phyloP scores from a whole-genome alignment of 148 eudicot genomes.

The Limonium bicolor region DNA sequence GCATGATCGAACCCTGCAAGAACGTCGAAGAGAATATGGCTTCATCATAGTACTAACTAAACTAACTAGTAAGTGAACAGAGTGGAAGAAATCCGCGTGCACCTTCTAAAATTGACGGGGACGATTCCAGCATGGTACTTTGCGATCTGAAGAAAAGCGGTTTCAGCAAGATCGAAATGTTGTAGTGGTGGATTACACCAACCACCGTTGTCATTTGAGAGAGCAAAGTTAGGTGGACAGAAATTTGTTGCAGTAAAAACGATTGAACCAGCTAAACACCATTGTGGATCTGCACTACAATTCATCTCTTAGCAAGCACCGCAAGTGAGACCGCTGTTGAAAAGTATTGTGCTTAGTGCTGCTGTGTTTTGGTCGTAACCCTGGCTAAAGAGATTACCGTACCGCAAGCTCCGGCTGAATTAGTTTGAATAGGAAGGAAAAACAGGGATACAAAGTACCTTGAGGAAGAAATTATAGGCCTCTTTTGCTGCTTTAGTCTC shows the following conservation, averaged over 20 bases:
- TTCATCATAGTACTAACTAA: too few species aligned
- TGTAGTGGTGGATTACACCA: slow-evolving; percentile 92
- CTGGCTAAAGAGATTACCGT: slow-evolving; percentile 39
- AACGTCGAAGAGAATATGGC: too few species aligned
- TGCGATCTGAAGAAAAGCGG: slow-evolving; percentile 67
- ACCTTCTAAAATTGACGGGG: slow-evolving; percentile 62
- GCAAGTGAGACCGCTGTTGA: slow-evolving; percentile 60
- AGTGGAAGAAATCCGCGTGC: too few species aligned
- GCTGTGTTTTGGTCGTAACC: slow-evolving; percentile 41
- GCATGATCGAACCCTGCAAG: too few species aligned
- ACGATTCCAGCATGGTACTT: slow-evolving; percentile 77
- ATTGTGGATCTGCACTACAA: slow-evolving; percentile 42
- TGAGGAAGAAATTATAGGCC: too few species aligned
- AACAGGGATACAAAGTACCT: too few species aligned
- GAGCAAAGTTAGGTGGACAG: slow-evolving; percentile 65
- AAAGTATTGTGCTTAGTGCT: slow-evolving; percentile 70
- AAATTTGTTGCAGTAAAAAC: slow-evolving; percentile 65
- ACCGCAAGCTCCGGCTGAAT: slow-evolving; percentile 42
- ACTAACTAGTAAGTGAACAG: too few species aligned
- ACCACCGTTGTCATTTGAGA: slow-evolving; percentile 68
- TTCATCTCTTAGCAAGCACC: slow-evolving; percentile 61
- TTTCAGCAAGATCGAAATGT: slow-evolving; percentile 75
- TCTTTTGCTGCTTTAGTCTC: too few species aligned
- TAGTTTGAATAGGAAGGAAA: too few species aligned
- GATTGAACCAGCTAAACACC: slow-evolving; percentile 49